Percentiles rank a stretch among this genome's conserved stretches.
These are phyloP conservation scores for Penicillium paneum DNA, from an alignment of 2,329 filamentous ascomycete genomes.

Conservation along the genomic window DNA sequence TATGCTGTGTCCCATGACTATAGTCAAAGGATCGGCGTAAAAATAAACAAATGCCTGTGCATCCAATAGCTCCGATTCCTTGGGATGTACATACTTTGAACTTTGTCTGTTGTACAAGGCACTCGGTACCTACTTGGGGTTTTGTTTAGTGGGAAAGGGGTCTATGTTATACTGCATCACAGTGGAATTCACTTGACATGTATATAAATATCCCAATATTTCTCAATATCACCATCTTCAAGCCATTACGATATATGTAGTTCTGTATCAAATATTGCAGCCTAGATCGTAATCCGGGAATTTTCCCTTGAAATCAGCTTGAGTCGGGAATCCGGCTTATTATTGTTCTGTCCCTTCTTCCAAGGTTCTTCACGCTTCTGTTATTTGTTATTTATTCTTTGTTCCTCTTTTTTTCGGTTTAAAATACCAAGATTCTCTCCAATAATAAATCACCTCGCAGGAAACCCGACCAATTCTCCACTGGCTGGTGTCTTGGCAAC, in stretches of 20 bases:
- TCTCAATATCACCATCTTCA: no score
- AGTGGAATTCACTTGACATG: neutral
- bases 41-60: neutral
- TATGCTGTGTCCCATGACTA: neutral
- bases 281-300: neutral
- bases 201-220: neutral
- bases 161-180: neutral
- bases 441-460: conserved; percentile 1
- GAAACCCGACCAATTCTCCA: conserved; percentile 10
- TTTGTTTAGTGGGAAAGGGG: neutral
- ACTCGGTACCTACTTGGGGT: neutral
- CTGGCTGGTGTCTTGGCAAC: conserved; percentile 19
- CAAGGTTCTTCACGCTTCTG: no score
- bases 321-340: neutral
- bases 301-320: neutral
- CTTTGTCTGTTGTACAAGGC: neutral
- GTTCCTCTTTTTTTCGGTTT: neutral
- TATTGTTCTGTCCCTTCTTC: neutral
- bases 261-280: neutral
- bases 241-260: neutral
- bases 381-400: neutral
- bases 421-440: neutral
- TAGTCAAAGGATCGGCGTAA: neutral
- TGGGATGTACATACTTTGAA: neutral
- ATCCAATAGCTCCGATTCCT: neutral